Percentiles rank a stretch among this genome's conserved stretches.
Conservation (phyloP, 2,329 filamentous ascomycete genomes). For the Tolypocladium ovalisporum region DNA sequence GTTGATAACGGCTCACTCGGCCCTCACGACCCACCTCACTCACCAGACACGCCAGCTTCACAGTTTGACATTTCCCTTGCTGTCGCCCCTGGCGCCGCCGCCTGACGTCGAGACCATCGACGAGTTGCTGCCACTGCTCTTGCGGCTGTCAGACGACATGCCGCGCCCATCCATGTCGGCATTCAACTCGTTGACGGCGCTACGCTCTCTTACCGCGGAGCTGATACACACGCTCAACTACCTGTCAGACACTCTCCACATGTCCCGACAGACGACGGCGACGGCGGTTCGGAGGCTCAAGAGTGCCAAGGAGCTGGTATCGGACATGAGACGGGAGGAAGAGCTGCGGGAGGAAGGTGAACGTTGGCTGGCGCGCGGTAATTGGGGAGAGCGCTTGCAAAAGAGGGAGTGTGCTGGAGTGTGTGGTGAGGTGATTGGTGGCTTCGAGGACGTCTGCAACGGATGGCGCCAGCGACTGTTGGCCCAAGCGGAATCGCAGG, state of each 20-base stretch:
- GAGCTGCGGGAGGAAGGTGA: conserved; percentile 75
- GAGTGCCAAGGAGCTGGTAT: conserved; percentile 73
- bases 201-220: conserved; percentile 62
- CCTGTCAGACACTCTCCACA: conserved; percentile 84
- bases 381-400: conserved; percentile 69
- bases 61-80: conserved; percentile 57
- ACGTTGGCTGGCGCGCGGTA: conserved; percentile 67
- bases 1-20: conserved; percentile 64
- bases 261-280: conserved; percentile 80
- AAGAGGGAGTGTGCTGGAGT: conserved; percentile 73
- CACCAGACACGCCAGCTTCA: conserved; percentile 70
- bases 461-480: conserved; percentile 70
- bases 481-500: conserved; percentile 45
- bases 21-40: conserved; percentile 61
- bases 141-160: conserved; percentile 54
- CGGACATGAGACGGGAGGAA: conserved; percentile 73
- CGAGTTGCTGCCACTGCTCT: conserved; percentile 55
- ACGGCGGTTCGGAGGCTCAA: conserved; percentile 71
- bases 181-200: conserved; percentile 53
- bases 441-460: conserved; percentile 85
- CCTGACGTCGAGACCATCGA: conserved; percentile 57
- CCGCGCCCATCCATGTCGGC: conserved; percentile 52
- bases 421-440: conserved; percentile 79
- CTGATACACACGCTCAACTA: conserved; percentile 73
- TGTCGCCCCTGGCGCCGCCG: conserved; percentile 56